These are phyloP conservation scores for Whalleya microplaca DNA, from an alignment of 2,329 filamentous ascomycete genomes.

Conservation along the genomic window DNA sequence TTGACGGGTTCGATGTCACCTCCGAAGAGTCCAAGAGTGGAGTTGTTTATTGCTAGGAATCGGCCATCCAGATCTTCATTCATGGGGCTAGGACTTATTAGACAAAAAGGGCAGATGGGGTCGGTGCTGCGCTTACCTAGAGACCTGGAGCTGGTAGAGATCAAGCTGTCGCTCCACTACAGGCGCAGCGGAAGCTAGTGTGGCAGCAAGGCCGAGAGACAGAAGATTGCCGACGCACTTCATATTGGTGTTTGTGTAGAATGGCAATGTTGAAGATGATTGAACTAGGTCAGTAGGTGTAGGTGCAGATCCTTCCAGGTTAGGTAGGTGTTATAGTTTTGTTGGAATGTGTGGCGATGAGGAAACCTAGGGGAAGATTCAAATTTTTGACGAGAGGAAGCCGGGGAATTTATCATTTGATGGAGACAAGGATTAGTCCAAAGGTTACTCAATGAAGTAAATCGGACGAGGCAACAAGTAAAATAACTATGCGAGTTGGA, in stretches of 20 bases:
- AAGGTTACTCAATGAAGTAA: neutral
- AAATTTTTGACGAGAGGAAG: neutral
- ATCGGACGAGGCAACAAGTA: neutral
- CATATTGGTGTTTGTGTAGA: slow-evolving; percentile 26
- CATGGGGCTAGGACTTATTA: slow-evolving; percentile 16
- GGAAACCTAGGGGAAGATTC: neutral
- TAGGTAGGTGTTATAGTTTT: neutral
- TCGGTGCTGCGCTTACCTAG: slow-evolving; percentile 24
- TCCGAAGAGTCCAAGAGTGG: slow-evolving; percentile 39
- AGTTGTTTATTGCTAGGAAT: slow-evolving; percentile 37
- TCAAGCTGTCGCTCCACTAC: slow-evolving; percentile 27
- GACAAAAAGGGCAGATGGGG: neutral
- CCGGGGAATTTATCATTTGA: neutral
- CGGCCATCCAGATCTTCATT: slow-evolving; percentile 36
- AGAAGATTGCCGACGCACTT: slow-evolving; percentile 31
- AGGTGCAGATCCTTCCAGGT: neutral
- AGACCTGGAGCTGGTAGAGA: slow-evolving; percentile 34
- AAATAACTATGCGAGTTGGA: neutral
- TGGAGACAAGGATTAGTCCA: neutral
- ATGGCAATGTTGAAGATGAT: neutral
- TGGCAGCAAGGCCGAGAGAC: slow-evolving; percentile 30
- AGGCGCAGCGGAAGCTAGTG: slow-evolving; percentile 28
- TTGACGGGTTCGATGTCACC: slow-evolving; percentile 21
- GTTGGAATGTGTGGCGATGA: neutral
- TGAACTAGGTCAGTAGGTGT: neutral